phyloP scores from a whole-genome alignment of 2,329 filamentous ascomycete species.

The Leptographium flavum region DNA sequence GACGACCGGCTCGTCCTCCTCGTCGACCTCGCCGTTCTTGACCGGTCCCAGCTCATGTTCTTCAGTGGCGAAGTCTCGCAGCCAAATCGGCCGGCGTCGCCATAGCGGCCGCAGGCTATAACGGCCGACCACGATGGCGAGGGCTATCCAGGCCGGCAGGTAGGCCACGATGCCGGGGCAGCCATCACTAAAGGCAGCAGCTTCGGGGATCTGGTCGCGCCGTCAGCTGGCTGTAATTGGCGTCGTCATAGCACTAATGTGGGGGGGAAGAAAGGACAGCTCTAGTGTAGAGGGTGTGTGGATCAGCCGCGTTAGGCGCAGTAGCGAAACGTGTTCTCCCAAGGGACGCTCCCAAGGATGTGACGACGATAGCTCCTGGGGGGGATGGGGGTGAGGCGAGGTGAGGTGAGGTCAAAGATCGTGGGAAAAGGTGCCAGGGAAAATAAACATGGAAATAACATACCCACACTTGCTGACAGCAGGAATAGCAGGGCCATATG shows the following conservation, averaged over 20 bases:
- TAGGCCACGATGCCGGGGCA: constrained; percentile 19
- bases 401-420: not conserved
- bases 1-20: not conserved
- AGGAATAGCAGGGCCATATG: constrained; percentile 19
- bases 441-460: no score
- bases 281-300: not conserved
- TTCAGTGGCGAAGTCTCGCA: constrained; percentile 20
- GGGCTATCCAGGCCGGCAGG: constrained; percentile 17
- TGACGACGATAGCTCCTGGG: not conserved
- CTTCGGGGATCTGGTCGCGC: constrained; percentile 15
- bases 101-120: constrained; percentile 18
- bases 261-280: no score
- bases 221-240: not conserved
- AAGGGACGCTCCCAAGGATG: not conserved
- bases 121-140: constrained; percentile 17
- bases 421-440: not conserved
- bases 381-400: no score
- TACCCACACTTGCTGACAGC: constrained; percentile 19
- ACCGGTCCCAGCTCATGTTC: constrained; percentile 5
- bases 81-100: constrained; percentile 19
- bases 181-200: constrained; percentile 16
- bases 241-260: not conserved
- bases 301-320: not conserved
- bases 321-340: not conserved
- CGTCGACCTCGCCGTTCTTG: not conserved